Conservation (phyloP, 2,329 filamentous ascomycete genomes). For the Curvularia hawaiiensis region DNA sequence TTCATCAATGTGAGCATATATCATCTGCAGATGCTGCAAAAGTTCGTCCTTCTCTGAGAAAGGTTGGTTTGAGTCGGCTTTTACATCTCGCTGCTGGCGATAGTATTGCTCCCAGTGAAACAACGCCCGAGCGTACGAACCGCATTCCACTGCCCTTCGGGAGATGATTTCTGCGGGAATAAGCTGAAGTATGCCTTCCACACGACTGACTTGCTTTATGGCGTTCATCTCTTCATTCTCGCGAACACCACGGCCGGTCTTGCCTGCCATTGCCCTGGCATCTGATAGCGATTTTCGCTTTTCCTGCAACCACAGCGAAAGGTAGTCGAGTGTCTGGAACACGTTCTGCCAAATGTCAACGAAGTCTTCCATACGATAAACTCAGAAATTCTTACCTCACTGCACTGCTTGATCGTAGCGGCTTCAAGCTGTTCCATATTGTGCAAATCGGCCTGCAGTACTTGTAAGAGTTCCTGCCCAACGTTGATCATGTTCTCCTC, state of each 20-base stretch:
- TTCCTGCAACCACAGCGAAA: constrained; percentile 85
- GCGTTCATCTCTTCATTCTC: constrained; percentile 59
- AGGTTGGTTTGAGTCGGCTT: constrained; percentile 55
- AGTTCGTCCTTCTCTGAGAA: constrained; percentile 63
- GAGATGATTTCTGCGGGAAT: constrained; percentile 78
- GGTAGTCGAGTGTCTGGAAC: constrained; percentile 89
- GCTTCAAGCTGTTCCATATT: constrained; percentile 62
- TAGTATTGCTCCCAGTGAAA: constrained; percentile 96
- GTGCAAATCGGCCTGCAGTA: constrained; percentile 70
- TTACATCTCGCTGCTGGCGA: constrained; percentile 57
- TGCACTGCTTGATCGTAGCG: constrained; percentile 82
- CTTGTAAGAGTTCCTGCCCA: constrained; percentile 72
- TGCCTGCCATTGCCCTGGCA: constrained; percentile 48
- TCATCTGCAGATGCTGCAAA: constrained; percentile 82
- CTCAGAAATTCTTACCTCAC: constrained; percentile 68
- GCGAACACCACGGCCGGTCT: constrained; percentile 50
- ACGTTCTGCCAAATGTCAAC: constrained; percentile 67
- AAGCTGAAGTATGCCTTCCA: constrained; percentile 73
- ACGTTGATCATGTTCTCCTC: constrained; percentile 69
- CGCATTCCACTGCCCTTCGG: constrained; percentile 86
- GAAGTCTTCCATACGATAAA: not conserved
- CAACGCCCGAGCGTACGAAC: constrained; percentile 87
- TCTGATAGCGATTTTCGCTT: constrained; percentile 62
- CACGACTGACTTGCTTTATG: constrained; percentile 63
- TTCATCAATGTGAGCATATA: constrained; percentile 97